Percentiles rank a stretch among this genome's conserved stretches.
Conservation (phyloP, 345 rosid species). For the Isatis tinctoria region DNA sequence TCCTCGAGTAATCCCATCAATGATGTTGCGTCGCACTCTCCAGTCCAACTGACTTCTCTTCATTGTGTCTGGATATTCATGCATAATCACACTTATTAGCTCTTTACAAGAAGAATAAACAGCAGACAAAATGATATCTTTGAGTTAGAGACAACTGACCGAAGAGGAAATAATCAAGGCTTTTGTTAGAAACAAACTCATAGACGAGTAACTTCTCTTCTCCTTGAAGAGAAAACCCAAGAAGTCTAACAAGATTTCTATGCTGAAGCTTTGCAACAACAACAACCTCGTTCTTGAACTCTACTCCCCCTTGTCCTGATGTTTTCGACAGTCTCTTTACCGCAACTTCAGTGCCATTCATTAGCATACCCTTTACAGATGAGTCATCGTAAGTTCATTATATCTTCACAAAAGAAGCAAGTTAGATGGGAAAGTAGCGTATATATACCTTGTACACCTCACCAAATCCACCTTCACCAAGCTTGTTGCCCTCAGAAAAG, state of each 20-base stretch:
- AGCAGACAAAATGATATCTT: background rate
- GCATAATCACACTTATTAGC: background rate
- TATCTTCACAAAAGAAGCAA: background rate
- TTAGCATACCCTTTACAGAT: background rate
- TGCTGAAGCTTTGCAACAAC: slow-evolving; percentile 23
- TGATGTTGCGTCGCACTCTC: slow-evolving; percentile 36
- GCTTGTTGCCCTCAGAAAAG: slow-evolving; percentile 45
- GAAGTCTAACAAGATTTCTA: slow-evolving; percentile 18
- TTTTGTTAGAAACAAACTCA: slow-evolving; percentile 20
- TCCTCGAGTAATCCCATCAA: slow-evolving; percentile 40
- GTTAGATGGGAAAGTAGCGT: background rate
- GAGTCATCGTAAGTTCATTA: background rate
- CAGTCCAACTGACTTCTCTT: slow-evolving; percentile 37
- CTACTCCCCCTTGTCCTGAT: slow-evolving; percentile 8
- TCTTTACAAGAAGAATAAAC: background rate
- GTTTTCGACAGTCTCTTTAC: slow-evolving; percentile 16
- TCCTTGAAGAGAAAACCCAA: slow-evolving; percentile 7
- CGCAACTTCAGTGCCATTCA: slow-evolving; percentile 13
- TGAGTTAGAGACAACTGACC: background rate
- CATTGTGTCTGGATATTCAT: slow-evolving; percentile 21
- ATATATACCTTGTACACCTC: slow-evolving; percentile 49
- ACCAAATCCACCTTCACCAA: slow-evolving; percentile 47
- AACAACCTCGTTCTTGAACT: slow-evolving; percentile 22
- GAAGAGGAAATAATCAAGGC: slow-evolving; percentile 17
- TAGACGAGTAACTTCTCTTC: slow-evolving; percentile 15